Evolutionary conservation across 2,329 filamentous ascomycete species (phyloP), one percentile per base, ranked within the genome.

Genomic region (Alternaria gansuensis): DNA sequence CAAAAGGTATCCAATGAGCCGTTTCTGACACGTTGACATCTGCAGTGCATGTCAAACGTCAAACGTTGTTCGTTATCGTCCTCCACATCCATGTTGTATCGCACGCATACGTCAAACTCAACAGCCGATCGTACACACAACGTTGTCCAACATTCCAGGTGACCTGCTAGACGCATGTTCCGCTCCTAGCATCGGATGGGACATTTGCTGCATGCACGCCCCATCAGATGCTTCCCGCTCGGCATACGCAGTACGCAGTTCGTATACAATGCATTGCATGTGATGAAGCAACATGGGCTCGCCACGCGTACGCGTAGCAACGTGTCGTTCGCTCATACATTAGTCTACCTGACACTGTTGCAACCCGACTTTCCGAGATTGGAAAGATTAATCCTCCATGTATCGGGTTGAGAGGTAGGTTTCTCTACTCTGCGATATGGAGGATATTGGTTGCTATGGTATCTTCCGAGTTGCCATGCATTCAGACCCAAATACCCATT

Each of bases 21-120:
- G 29, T 50, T 17, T 52, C 24, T 55, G 52, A 64, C 54, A 55
- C 46, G 48, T 55, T 61, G 55, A 58, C 59, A 33, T 54, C 39
- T 61, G 59, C 45, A 62, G 45, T 40, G 33, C 41, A 34, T 33
- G 53, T 43, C 39, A 39, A 23, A 54, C 37, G 5, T 29, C 21
- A 51, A 60, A 46, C 54, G 29, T 11, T 58, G 4, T 51, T 48
- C 54, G 29, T 61, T 61, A 39, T 51, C 46, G 40, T 52, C 39
- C 33, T 29, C 26, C 23, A 29, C 34, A 50, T 21, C 24, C 44
- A 48, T 37, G 28, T 36, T 34, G 34, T 23, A 24, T 37, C 23
- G 34, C 24, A 37, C 41, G 46, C 33, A 49, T 52, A 50, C 51
- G 44, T 46, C 17, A 45, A 36, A 37, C 21, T 14, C 46, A 50